Conservation (phyloP, 768 basidiomycete genomes). For the Agrocybe praecox region DNA sequence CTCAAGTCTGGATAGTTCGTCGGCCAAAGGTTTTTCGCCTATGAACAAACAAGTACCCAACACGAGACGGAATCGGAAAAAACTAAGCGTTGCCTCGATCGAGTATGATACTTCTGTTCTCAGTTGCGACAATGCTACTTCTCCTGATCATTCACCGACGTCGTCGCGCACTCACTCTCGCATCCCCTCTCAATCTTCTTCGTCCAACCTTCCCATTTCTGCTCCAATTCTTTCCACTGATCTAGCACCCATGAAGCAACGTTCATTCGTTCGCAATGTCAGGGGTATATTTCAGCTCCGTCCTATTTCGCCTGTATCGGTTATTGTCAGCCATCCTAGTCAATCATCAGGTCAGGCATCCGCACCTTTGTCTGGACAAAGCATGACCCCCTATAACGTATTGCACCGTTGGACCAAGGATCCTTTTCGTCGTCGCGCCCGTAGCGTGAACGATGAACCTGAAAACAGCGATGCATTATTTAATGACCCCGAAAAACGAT, state of each 20-base stretch:
- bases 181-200: conserved; percentile 30
- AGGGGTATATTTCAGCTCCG: conserved; percentile 59
- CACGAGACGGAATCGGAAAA: conserved; percentile 32
- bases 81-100: conserved; percentile 35
- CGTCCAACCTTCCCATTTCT: conserved; percentile 7
- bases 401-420: conserved; percentile 53
- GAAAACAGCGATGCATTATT: conserved; percentile 2
- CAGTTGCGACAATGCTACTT: conserved; percentile 4
- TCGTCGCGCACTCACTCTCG: conserved; percentile 17
- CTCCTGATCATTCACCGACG: conserved; percentile 35
- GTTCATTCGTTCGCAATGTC: conserved; percentile 65
- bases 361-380: conserved; percentile 8
- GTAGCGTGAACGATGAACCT: conserved; percentile 52
- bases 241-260: conserved; percentile 34
- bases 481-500: conserved; percentile 13
- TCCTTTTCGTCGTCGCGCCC: conserved; percentile 51
- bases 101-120: conserved; percentile 17
- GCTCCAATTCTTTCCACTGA: conserved; percentile 1
- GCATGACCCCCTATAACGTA: conserved; percentile 27
- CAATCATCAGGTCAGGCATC: conserved; percentile 7
- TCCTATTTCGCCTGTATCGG: conserved; percentile 38
- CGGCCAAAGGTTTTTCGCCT: conserved; percentile 25
- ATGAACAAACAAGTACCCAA: conserved; percentile 22
- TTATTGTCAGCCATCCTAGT: conserved; percentile 16
- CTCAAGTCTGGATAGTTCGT: conserved; percentile 32